Base-by-base conservation (phyloP, 1,284 basidiomycete genomes). In the Puccinia novopanici region DNA sequence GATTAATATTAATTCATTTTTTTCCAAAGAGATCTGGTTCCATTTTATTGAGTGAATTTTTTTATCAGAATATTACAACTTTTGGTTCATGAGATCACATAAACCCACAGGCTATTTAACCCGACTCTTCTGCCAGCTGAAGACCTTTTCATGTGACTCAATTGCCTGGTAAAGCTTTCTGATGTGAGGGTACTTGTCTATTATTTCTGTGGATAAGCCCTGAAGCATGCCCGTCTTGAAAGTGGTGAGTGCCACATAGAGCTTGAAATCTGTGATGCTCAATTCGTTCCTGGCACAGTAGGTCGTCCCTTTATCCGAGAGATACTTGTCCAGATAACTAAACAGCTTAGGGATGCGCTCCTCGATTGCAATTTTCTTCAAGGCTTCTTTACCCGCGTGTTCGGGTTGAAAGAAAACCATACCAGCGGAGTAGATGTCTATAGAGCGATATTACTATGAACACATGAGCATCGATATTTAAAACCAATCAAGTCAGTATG, bases 111-210 rank as follows among this genome's bases (percentile, higher is more conserved):
- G n/a, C n/a, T 61, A 61, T 3, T 34, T 8, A 54, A 48, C 68
- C 19, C 34, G 45, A 37, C 68, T 71, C 68, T 71, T 54, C 4
- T 71, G 30, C 68, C 68, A 71, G 48, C 68, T 71, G 30, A 30
- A 45, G 27, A 71, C 30, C 48, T 71, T 71, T 34, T 71, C 68
- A 30, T 71, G 68, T 4, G 27, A 54, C 1, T 71, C 48, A 27
- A 71, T 50, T 27, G 68, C 68, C 34, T 71, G 68, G 68, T 71
- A 54, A 54, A 71, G 68, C 37, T 71, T 71, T 9, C 19, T 6
- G 13, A 54, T 22, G 30, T 71, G 68, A 17, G 68, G 42, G 48
- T 71, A 54, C 27, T 71, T 71, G 48, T 71, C 68, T 24, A 54
- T 10, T 3, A 71, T 19, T 13, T 71, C 50, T 15, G n/a, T 5